A percentile compares a stretch with the other conserved stretches of the same genome.
phyloP scores from a whole-genome alignment of 2,329 filamentous ascomycete genomes.

The Thielaviopsis cerberus region DNA sequence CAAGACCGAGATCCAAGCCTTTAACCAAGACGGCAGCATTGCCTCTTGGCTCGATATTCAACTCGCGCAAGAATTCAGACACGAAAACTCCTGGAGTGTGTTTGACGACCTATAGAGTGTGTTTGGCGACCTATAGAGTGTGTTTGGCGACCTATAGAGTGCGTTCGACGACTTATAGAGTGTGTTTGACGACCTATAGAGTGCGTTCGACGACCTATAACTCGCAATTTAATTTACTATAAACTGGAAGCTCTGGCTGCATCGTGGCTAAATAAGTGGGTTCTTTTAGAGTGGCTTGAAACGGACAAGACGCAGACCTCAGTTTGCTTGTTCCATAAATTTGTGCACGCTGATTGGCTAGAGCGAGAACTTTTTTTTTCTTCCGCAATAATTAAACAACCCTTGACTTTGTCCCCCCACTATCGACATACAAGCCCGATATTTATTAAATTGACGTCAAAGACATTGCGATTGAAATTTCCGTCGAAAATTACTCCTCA shows the following conservation, averaged over 20 bases:
- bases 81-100: background rate
- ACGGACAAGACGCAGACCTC: slow-evolving; percentile 2
- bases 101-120: background rate
- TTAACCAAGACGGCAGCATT: slow-evolving; percentile 37
- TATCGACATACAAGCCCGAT: no score
- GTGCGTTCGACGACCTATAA: no score
- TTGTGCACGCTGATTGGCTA: slow-evolving; percentile 4
- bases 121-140: background rate
- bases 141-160: no score
- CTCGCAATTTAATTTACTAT: no score
- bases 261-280: background rate
- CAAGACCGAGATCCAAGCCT: slow-evolving; percentile 61
- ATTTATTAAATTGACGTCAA: background rate
- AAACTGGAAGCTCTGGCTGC: no score
- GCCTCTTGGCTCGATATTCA: slow-evolving; percentile 30
- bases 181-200: no score
- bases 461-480: background rate
- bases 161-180: no score
- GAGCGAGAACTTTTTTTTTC: slow-evolving; percentile 3
- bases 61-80: slow-evolving; percentile 16
- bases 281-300: background rate
- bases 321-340: slow-evolving; percentile 6
- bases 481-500: no score
- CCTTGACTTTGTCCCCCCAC: background rate
- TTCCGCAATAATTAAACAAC: background rate